Conservation (phyloP, 768 basidiomycete species). For the Dacryopinax primogenitus region DNA sequence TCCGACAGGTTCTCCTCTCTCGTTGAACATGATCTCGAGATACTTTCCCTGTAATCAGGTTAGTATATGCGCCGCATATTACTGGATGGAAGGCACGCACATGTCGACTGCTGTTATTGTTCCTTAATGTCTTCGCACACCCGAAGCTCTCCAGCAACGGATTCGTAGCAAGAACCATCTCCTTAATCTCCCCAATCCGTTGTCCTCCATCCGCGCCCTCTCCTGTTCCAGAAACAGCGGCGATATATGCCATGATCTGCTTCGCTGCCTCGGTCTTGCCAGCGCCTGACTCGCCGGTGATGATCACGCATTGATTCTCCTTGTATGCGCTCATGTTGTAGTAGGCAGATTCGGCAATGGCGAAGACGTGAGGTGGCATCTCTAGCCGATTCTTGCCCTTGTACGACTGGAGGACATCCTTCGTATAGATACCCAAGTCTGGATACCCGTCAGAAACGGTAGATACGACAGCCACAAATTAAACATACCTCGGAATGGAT, state of each 20-base stretch:
- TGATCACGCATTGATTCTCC: slow-evolving; percentile 99
- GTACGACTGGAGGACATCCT: slow-evolving; percentile 71
- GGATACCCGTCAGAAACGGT: slow-evolving; percentile 9
- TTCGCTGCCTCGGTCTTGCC: slow-evolving; percentile 99
- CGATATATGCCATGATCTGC: slow-evolving; percentile 99
- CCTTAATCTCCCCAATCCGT: slow-evolving; percentile 97
- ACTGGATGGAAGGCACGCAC: slow-evolving; percentile 39
- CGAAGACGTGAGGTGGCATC: slow-evolving; percentile 94
- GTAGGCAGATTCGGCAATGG: slow-evolving; percentile 92
- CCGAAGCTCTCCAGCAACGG: slow-evolving; percentile 96
- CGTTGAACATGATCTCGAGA: slow-evolving; percentile 97
- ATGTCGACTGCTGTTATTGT: slow-evolving; percentile 97
- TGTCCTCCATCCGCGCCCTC: slow-evolving; percentile 44
- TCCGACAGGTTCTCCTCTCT: slow-evolving; percentile 82
- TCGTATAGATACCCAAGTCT: slow-evolving; percentile 98
- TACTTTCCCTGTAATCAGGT: slow-evolving; percentile 71
- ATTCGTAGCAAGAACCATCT: slow-evolving; percentile 98
- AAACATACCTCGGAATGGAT: slow-evolving; percentile 77
- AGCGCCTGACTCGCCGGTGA: slow-evolving; percentile 96
- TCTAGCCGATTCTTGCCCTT: slow-evolving; percentile 96
- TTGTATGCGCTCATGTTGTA: slow-evolving; percentile 99
- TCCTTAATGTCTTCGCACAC: slow-evolving; percentile 95
- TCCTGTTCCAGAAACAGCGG: slow-evolving; percentile 75
- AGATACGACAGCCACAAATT: neutral
- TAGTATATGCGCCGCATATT: slow-evolving; percentile 13